phyloP scores from a whole-genome alignment of 306 rosid species.

The Malus orientalis region DNA sequence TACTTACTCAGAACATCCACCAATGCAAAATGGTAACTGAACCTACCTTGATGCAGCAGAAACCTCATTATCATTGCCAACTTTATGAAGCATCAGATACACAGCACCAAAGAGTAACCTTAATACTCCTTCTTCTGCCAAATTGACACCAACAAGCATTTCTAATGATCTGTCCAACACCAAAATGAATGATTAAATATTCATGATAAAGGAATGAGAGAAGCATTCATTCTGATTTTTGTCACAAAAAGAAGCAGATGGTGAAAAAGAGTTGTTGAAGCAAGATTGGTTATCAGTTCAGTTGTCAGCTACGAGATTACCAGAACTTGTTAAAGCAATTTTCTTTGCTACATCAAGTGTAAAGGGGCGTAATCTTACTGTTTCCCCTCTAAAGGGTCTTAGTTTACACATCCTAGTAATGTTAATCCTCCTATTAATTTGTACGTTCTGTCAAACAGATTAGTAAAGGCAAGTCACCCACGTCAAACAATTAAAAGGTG shows the following conservation, averaged over 20 bases:
- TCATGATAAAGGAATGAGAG: slow-evolving; percentile 13
- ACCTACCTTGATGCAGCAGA: slow-evolving; percentile 89
- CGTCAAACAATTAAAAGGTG: too few species aligned
- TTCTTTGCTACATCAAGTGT: background rate
- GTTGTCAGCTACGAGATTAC: background rate
- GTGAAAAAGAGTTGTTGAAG: background rate
- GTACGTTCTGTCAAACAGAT: too few species aligned
- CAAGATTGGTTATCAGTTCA: background rate
- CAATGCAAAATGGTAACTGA: slow-evolving; percentile 9
- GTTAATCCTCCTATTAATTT: too few species aligned
- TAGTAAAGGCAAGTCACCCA: too few species aligned
- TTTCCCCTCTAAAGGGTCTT: background rate
- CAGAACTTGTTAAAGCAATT: background rate
- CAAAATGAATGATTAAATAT: slow-evolving; percentile 48
- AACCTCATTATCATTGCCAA: slow-evolving; percentile 71
- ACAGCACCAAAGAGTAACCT: slow-evolving; percentile 81
- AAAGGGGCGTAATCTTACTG: background rate
- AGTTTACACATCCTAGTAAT: background rate
- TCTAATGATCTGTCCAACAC: slow-evolving; percentile 80
- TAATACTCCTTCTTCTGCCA: slow-evolving; percentile 81
- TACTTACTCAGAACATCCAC: background rate
- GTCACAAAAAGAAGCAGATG: background rate
- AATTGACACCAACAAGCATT: slow-evolving; percentile 82
- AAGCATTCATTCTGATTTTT: background rate
- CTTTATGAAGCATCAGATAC: slow-evolving; percentile 65